Evolutionary conservation across 257 asterid genomes (phyloP).

Genomic region (Parsonsia alboflavescens): DNA sequence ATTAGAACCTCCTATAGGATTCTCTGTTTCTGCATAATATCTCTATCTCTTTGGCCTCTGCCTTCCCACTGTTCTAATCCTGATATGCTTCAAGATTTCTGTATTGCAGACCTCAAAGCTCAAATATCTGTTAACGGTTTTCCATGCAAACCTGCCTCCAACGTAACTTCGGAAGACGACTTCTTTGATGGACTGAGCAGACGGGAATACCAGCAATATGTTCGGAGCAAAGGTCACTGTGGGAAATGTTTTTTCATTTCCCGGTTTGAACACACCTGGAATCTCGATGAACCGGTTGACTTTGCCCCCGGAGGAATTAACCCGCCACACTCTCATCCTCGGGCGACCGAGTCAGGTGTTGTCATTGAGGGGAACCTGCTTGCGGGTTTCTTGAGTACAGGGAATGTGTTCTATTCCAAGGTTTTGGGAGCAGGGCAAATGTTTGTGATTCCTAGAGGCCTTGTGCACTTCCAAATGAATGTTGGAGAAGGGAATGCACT

Average conservation of each 20-base stretch:
- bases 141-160: slow-evolving; percentile 17
- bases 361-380: slow-evolving; percentile 18
- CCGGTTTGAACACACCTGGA: slow-evolving; percentile 20
- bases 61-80: not conserved
- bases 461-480: slow-evolving; percentile 23
- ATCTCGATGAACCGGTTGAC: slow-evolving; percentile 16
- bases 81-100: not conserved
- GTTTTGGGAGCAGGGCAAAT: slow-evolving; percentile 16
- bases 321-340: slow-evolving; percentile 22
- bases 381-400: slow-evolving; percentile 13
- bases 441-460: slow-evolving; percentile 19
- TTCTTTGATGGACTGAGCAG: slow-evolving; percentile 10
- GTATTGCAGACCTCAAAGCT: slow-evolving; percentile 3
- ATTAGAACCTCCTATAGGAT: no score
- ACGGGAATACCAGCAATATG: not conserved
- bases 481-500: slow-evolving; percentile 17
- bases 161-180: slow-evolving; percentile 13
- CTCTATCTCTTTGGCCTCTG: not conserved
- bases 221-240: not conserved
- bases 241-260: slow-evolving; percentile 3
- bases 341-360: slow-evolving; percentile 15
- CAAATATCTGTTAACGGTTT: not conserved
- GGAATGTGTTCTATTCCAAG: slow-evolving; percentile 7
- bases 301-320: slow-evolving; percentile 18
- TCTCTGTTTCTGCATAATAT: not conserved